Evolutionary conservation across 768 basidiomycete species (phyloP), one percentile per base, ranked within the genome.

Genomic region (Russula dissimulans): DNA sequence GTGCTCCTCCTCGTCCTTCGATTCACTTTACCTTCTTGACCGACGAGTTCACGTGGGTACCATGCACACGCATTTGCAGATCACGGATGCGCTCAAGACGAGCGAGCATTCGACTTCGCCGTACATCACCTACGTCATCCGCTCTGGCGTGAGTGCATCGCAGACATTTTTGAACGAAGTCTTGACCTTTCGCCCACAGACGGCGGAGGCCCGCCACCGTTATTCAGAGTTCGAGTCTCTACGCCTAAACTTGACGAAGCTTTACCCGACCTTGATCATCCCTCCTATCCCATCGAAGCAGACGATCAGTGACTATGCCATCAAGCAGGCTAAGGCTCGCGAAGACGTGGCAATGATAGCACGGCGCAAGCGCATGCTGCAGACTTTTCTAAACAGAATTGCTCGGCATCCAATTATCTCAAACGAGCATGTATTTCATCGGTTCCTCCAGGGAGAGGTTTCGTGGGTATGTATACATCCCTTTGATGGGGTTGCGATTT

Each of bases 161-260:
- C 36, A 38, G 39, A 17, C 9, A 15, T 43, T 49, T 12, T 22
- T 44, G 60, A 38, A 14, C 4, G 43, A 50, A 26, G 42, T 57
- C 57, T 9, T 56, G 59, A 61, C 54, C 39, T 26, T 15, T 36
- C n/a, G 26, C 59, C 14, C 15, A 29, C 67, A 98, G 95, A 83
- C 79, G 65, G 80, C 85, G 7, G 87, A 91, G 67, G 85, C 92
- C 11, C 81, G 84, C 38, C 90, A 97, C 67, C 84, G 97, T 44
- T 99, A 99, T 73, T 98, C 95, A 3, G 94, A 98, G 71, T 99
- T 99, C 72, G 93, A 97, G 74, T 93, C 92, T 26, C 77, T 99
- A 43, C 85, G 97, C 54, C 79, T 81, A 54, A 88, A 80, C 62
- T 81, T 99, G 50, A 79, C 84, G 53, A 92, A 85, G 68, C 79